A percentile compares a stretch with the other conserved stretches of the same genome.
Conservation (phyloP, 2,329 filamentous ascomycete genomes). For the Microdochium bolleyi region DNA sequence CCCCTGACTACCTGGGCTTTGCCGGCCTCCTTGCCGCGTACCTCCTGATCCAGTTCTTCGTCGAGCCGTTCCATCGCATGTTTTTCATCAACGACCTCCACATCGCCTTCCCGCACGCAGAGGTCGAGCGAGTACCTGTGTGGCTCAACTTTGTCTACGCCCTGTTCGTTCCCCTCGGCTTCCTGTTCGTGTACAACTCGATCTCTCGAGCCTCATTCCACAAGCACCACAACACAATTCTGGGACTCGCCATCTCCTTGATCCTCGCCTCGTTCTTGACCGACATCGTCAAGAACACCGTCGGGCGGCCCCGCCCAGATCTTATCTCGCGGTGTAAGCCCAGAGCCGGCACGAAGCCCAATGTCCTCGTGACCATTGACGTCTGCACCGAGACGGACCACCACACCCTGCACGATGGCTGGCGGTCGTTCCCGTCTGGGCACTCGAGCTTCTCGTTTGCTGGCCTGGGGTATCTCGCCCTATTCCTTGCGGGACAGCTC, state of each 20-base stretch:
- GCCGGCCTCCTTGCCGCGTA: slow-evolving; percentile 61
- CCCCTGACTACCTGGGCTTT: slow-evolving; percentile 80
- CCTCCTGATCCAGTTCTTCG: slow-evolving; percentile 57
- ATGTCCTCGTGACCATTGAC: slow-evolving; percentile 52
- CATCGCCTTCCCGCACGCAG: slow-evolving; percentile 81
- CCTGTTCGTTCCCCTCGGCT: slow-evolving; percentile 58
- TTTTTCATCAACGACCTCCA: slow-evolving; percentile 80
- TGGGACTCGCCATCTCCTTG: slow-evolving; percentile 72
- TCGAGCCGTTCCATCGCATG: slow-evolving; percentile 88
- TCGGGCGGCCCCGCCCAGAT: slow-evolving; percentile 63
- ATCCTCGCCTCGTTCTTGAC: slow-evolving; percentile 77
- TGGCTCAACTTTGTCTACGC: slow-evolving; percentile 75
- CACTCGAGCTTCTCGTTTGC: slow-evolving; percentile 75
- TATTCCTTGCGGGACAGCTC: slow-evolving; percentile 63
- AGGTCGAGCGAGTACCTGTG: slow-evolving; percentile 75
- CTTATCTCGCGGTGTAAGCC: slow-evolving; percentile 74
- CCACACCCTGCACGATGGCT: slow-evolving; percentile 71
- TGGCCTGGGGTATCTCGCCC: slow-evolving; percentile 65
- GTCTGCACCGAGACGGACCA: slow-evolving; percentile 66
- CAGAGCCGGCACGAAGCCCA: slow-evolving; percentile 31
- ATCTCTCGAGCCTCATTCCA: slow-evolving; percentile 56
- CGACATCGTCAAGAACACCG: slow-evolving; percentile 83
- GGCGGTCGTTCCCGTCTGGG: slow-evolving; percentile 75
- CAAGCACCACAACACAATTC: slow-evolving; percentile 77
- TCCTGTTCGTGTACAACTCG: slow-evolving; percentile 60